Evolutionary conservation across 2,329 filamentous ascomycete species (phyloP).

Genomic region (Ilyonectria destructans): DNA sequence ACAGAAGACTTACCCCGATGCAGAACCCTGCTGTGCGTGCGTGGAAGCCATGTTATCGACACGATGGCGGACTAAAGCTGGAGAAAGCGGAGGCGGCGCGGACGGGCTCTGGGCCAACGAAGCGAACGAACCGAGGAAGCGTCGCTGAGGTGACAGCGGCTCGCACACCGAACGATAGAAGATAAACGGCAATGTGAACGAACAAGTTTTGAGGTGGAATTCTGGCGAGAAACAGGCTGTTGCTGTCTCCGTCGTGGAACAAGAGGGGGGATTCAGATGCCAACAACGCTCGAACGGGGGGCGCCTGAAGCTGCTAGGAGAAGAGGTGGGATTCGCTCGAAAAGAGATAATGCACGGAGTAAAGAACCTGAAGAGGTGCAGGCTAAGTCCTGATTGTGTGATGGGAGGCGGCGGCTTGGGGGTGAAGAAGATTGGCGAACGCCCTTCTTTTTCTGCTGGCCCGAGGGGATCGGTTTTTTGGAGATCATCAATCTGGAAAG

Average conservation of each 20-base stretch:
- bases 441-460: background rate
- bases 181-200: background rate
- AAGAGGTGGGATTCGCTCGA: too few relatives aligned
- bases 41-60: slow-evolving; percentile 20
- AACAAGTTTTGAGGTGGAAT: background rate
- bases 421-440: background rate
- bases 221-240: background rate
- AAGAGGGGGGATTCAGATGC: background rate
- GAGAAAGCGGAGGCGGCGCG: background rate
- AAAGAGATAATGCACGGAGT: too few relatives aligned
- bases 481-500: background rate
- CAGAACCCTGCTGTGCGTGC: slow-evolving; percentile 25
- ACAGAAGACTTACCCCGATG: slow-evolving; percentile 17
- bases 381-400: background rate
- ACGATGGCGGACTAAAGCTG: slow-evolving; percentile 1
- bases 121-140: background rate
- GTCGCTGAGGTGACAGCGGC: background rate
- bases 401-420: background rate
- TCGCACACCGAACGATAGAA: background rate
- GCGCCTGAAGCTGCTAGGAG: too few relatives aligned
- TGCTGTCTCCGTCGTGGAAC: background rate
- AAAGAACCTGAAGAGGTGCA: background rate
- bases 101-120: background rate
- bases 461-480: too few relatives aligned
- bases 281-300: too few relatives aligned